These are phyloP conservation scores for Ascochyta lentis DNA, from an alignment of 2,329 filamentous ascomycete genomes.

Conservation along the genomic window DNA sequence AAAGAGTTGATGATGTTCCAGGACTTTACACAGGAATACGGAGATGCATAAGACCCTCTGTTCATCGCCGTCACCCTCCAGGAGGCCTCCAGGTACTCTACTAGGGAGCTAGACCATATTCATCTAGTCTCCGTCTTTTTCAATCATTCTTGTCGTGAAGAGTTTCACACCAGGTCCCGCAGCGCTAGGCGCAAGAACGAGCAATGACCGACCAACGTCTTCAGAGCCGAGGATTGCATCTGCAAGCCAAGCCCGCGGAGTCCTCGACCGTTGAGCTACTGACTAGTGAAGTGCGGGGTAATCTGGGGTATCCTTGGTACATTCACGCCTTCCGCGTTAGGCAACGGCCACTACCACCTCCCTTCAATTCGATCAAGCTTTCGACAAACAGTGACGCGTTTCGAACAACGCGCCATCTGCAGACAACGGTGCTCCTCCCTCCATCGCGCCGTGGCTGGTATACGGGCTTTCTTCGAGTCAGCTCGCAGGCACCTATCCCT, in stretches of 20 bases:
- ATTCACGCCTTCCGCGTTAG: not conserved
- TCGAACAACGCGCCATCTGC: not conserved
- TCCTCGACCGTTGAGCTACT: conserved; percentile 3
- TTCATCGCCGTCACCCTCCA: too few relatives aligned
- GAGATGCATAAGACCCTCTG: not conserved
- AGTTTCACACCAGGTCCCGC: too few relatives aligned
- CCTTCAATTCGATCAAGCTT: too few relatives aligned
- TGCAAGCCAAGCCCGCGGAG: not conserved
- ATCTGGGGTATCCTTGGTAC: not conserved
- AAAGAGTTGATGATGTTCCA: conserved; percentile 41
- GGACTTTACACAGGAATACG: conserved; percentile 1
- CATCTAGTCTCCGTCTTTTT: too few relatives aligned
- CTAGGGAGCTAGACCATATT: too few relatives aligned
- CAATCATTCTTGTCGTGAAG: too few relatives aligned
- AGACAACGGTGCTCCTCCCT: not conserved
- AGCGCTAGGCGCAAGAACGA: too few relatives aligned
- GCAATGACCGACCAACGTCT: too few relatives aligned
- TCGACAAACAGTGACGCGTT: not conserved
- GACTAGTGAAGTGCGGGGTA: not conserved
- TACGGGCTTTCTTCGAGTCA: not conserved
- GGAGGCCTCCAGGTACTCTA: too few relatives aligned
- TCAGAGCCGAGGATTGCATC: too few relatives aligned
- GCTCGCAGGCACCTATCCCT: not conserved
- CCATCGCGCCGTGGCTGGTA: not conserved
- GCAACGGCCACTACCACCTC: not conserved